Base-by-base conservation (phyloP, 371 early-diverging fungal genomes). In the Mucor indicus region DNA sequence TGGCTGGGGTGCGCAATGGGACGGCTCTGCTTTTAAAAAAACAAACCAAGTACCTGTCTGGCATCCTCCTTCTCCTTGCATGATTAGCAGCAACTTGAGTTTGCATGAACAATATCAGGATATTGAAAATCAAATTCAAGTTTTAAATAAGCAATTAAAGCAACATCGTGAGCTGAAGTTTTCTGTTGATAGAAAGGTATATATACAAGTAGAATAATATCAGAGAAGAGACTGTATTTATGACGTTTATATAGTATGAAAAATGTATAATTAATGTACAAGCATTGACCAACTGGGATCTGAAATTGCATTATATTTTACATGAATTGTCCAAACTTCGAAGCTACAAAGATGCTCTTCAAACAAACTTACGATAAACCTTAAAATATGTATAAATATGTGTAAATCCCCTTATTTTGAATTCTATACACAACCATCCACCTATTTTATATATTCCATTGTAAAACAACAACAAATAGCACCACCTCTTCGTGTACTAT, bases 1-100 rank as follows among this genome's bases (percentile, higher is more conserved):
- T 42, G 70, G 70, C 0, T 69, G 70, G 70, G 44, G 53, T 0
- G 22, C 53, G 12, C 24, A 39, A 32, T 38, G 41, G 32, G 38
- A 44, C 7, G n/a, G 33, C 24, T 37, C 23, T n/a, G 38, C 37
- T 20, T 23, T 15, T 20, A 27, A 33, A 21, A 42, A 39, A 4
- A 46, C 38, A 12, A 33, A 19, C 7, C 21, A 33, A 13, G 40
- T 69, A 5, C 51, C 54, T 16, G 31, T 54, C 1, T 69, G 69
- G 69, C 46, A 48, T 35, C 53, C 65, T 1, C 61, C 64, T 1
- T 10, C 40, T 1, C 62, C 62, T n/a, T 68, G 62, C 30, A 55
- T 58, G 48, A 37, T 64, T 13, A 11, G 41, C 1, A 68, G 62
- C 31, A 38, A 12, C 1, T 31, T 61, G 6, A 36, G 44, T 4